These are phyloP conservation scores for Gyromitra esculenta DNA, from an alignment of 2,329 filamentous ascomycete genomes.

Conservation along the genomic window DNA sequence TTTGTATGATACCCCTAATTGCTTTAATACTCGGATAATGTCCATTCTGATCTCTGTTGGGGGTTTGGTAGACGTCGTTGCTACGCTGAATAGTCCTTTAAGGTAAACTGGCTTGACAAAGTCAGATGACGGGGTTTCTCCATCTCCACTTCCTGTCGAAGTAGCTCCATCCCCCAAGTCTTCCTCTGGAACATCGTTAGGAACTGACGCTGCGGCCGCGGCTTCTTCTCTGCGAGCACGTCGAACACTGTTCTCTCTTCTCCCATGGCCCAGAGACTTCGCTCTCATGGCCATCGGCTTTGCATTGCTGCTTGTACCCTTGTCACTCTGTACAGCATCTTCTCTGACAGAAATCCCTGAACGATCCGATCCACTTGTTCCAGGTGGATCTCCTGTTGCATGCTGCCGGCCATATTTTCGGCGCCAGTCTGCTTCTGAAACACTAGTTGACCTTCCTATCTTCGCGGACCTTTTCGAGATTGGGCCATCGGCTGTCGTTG, in stretches of 20 bases:
- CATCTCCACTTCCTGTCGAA: constrained; percentile 65
- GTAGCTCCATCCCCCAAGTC: constrained; percentile 80
- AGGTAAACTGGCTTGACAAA: constrained; percentile 93
- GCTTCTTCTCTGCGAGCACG: constrained; percentile 77
- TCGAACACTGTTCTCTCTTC: constrained; percentile 62
- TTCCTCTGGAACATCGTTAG: constrained; percentile 81
- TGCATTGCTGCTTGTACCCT: constrained; percentile 57
- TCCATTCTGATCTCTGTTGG: constrained; percentile 85
- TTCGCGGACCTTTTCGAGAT: constrained; percentile 72
- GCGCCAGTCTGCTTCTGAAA: constrained; percentile 61
- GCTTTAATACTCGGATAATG: constrained; percentile 86
- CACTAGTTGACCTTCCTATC: constrained; percentile 86
- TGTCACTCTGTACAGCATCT: constrained; percentile 60
- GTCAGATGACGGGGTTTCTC: constrained; percentile 68
- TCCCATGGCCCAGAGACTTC: constrained; percentile 55
- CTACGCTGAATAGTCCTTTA: constrained; percentile 96
- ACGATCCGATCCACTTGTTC: constrained; percentile 81
- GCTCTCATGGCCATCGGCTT: constrained; percentile 54
- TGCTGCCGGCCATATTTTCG: constrained; percentile 54
- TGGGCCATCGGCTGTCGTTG: constrained; percentile 69
- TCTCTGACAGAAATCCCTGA: constrained; percentile 64
- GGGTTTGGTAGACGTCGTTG: constrained; percentile 92
- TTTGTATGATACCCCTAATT: constrained; percentile 87
- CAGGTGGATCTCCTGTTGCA: constrained; percentile 69
- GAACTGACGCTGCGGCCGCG: constrained; percentile 66